Base-by-base conservation (phyloP, 2,329 filamentous ascomycete species). In the Fusarium sp. region DNA sequence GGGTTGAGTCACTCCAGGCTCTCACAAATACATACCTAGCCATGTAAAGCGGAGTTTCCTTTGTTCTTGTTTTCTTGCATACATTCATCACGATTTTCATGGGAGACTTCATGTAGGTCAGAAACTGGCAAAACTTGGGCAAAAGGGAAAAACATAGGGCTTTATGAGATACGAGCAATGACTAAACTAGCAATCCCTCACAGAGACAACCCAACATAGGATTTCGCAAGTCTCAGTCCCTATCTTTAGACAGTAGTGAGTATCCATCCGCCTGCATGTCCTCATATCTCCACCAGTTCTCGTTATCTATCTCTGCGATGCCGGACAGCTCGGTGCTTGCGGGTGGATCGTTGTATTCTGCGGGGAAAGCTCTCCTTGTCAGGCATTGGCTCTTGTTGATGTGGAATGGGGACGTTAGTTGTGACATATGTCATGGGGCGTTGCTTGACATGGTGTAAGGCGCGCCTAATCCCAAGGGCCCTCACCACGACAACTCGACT, bases 381-480 rank as follows among this genome's bases (percentile, higher is more conserved):
- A 20, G 50, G n/a, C 35, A 40, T 50, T 30, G 50, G 61, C 9
- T 32, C 33, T 22, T 17, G n/a, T 20, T 17, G 20, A 25, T 43
- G 17, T 22, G 12, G 14, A 38, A 38, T 40, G 35, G 20, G 11
- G 22, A 56, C 11, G 22, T 27, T 6, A 11, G 17, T 25, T 22
- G 22, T 33, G 65, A 58, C 59, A 67, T 62, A 74, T 60, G 35
- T 67, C 40, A 40, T 47, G 20, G 20, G 20, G 20, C 20, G 20
- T 20, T 20, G 20, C 20, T 54, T 75, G 72, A 74, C 72, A 63
- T 50, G 63, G 37, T 50, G 68, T 73, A 74, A 70, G 72, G 72
- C 72, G 72, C 54, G 56, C 43, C 47, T n/a, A 33, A 45, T 20
- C 17, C 17, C 4, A n/a, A 11, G 20, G 8, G 47, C n/a, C 20